Percentiles rank a stretch among this genome's conserved stretches.
Evolutionary conservation across 805 yeast genomes (phyloP).

Genomic region (Nakazawaea siamensis): DNA sequence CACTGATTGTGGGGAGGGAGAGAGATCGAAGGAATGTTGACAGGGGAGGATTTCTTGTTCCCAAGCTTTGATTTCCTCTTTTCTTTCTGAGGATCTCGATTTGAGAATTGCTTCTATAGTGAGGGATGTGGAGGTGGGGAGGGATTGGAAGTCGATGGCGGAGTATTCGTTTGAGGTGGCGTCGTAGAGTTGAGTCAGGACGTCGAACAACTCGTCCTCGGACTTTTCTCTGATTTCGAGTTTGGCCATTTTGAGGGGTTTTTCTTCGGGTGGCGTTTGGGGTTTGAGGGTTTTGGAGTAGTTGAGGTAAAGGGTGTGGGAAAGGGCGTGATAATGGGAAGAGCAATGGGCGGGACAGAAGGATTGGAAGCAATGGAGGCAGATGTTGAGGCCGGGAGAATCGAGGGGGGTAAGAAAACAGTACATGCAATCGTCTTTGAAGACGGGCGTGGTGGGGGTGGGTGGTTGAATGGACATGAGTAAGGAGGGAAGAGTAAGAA

Average conservation of each 20-base stretch:
- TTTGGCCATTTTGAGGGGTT: constrained; percentile 44
- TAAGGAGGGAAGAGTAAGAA: too few relatives aligned
- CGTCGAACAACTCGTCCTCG: constrained; percentile 57
- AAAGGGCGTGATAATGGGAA: constrained; percentile 39
- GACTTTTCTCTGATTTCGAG: constrained; percentile 56
- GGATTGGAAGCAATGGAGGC: constrained; percentile 66
- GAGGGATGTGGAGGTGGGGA: constrained; percentile 22
- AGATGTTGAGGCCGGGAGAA: constrained; percentile 59
- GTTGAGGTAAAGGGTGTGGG: constrained; percentile 54
- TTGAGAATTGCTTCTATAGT: constrained; percentile 37
- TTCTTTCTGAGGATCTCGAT: constrained; percentile 50
- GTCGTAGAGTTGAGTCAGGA: constrained; percentile 31
- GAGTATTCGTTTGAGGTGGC: too few relatives aligned
- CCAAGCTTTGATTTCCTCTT: constrained; percentile 83
- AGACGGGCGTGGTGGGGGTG: constrained; percentile 34
- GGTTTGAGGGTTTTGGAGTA: constrained; percentile 45
- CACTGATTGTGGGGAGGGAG: constrained; percentile 24
- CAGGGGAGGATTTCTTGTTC: constrained; percentile 81
- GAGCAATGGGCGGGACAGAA: constrained; percentile 56
- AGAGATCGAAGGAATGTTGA: constrained; percentile 56
- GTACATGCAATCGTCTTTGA: constrained; percentile 87
- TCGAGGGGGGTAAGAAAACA: constrained; percentile 66
- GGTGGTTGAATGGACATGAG: constrained; percentile 20
- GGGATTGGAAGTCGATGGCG: too few relatives aligned
- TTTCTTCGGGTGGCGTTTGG: constrained; percentile 19